A percentile compares a stretch with the other conserved stretches of the same genome.
These are phyloP conservation scores for Apophysomyces variabilis DNA, from an alignment of 371 early-diverging fungal genomes.

Conservation along the genomic window DNA sequence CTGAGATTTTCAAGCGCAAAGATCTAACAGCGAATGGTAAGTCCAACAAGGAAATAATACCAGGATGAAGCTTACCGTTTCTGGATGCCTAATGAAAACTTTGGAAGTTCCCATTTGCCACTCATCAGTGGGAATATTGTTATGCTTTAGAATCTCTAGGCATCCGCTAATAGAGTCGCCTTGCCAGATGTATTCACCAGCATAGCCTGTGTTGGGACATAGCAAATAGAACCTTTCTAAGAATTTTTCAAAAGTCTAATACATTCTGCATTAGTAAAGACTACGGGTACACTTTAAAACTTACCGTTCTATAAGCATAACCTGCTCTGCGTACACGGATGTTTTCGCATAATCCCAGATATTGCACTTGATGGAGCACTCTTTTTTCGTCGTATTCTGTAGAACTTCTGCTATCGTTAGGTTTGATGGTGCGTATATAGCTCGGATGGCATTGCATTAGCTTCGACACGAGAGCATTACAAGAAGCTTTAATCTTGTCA, in stretches of 20 bases:
- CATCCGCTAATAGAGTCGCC: constrained; percentile 78
- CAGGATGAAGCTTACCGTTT: constrained; percentile 60
- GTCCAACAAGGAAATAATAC: not conserved
- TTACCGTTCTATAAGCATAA: constrained; percentile 81
- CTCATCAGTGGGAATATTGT: constrained; percentile 84
- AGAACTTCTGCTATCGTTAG: constrained; percentile 92
- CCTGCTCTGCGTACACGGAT: constrained; percentile 98
- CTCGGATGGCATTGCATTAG: constrained; percentile 96
- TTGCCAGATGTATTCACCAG: constrained; percentile 87
- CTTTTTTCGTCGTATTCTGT: constrained; percentile 89
- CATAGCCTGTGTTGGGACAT: constrained; percentile 83
- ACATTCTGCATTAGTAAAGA: not conserved
- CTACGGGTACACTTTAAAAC: not conserved
- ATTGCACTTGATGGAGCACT: constrained; percentile 96
- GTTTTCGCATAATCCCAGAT: constrained; percentile 95
- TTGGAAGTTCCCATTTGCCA: constrained; percentile 97
- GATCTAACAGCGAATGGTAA: constrained; percentile 44
- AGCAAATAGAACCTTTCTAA: constrained; percentile 71
- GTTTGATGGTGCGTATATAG: constrained; percentile 99
- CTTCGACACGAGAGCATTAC: constrained; percentile 83
- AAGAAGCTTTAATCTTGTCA: constrained; percentile 80
- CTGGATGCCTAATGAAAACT: constrained; percentile 94
- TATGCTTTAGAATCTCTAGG: constrained; percentile 82
- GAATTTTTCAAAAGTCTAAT: constrained; percentile 50
- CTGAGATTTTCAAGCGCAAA: constrained; percentile 92